Conservation (phyloP, 75 land plant species). For the Pinus taeda region DNA sequence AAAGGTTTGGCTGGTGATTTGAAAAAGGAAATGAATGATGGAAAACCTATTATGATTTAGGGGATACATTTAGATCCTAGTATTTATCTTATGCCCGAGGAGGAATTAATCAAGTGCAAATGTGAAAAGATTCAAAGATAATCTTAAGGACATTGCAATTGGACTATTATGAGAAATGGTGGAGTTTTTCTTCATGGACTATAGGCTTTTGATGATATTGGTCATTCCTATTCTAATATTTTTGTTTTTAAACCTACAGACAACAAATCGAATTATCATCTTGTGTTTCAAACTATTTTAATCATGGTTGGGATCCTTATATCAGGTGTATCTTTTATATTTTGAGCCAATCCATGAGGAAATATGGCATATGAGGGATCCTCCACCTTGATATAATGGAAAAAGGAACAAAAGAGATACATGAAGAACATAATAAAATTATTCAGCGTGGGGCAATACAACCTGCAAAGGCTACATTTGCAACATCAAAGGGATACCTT, state of each 20-base stretch:
- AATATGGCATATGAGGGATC: slow-evolving; percentile 23
- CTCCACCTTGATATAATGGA: slow-evolving; percentile 27
- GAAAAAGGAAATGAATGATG: too few species aligned
- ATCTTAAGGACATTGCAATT: slow-evolving; percentile 2
- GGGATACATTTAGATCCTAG: too few species aligned
- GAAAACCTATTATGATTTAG: too few species aligned
- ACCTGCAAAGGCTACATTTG: too few species aligned
- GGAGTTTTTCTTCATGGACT: slow-evolving; percentile 8
- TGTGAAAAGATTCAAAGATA: slow-evolving; percentile 8
- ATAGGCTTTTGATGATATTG: slow-evolving; percentile 3
- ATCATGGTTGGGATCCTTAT: slow-evolving; percentile 15
- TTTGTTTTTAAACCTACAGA: slow-evolving; percentile 6
- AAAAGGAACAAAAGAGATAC: slow-evolving; percentile 16
- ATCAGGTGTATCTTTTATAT: slow-evolving; percentile 17
- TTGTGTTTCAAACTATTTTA: slow-evolving; percentile 25
- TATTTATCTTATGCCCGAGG: too few species aligned
- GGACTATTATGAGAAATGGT: slow-evolving; percentile 6
- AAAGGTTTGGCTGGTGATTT: too few species aligned
- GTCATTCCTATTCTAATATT: slow-evolving; percentile 1
- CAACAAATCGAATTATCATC: slow-evolving; percentile 11
- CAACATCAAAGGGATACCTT: too few species aligned
- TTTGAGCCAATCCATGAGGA: slow-evolving; percentile 23
- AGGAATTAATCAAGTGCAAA: background rate
- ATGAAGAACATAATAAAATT: slow-evolving; percentile 20
- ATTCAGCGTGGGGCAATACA: slow-evolving; percentile 7